These are phyloP conservation scores for Aspergillus clavatus DNA, from an alignment of 2,329 filamentous ascomycete species.

Conservation along the genomic window DNA sequence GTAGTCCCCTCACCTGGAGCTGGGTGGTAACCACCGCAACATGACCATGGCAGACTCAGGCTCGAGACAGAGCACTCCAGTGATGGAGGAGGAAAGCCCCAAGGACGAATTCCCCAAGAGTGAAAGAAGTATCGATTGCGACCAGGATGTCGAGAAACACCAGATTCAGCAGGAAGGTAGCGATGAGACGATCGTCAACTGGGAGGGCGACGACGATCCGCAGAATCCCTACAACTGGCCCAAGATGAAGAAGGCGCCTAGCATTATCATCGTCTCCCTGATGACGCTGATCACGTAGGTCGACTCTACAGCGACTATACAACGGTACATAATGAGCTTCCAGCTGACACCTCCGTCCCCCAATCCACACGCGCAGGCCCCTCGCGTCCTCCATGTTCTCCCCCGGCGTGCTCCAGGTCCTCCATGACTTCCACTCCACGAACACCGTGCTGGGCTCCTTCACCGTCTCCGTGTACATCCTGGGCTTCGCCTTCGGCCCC, in stretches of 20 bases:
- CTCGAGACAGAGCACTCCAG: too few species aligned
- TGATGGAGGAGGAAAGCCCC: too few species aligned
- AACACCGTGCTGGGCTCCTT: slow-evolving; percentile 13
- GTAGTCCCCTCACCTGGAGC: too few species aligned
- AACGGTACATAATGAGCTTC: too few species aligned
- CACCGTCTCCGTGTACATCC: slow-evolving; percentile 55
- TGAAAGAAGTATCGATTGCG: background rate
- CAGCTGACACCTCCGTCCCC: too few species aligned
- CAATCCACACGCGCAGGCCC: slow-evolving; percentile 13
- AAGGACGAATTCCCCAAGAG: too few species aligned
- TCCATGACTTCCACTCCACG: slow-evolving; percentile 24
- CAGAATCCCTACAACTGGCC: background rate
- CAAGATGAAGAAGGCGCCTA: too few species aligned
- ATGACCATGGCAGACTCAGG: too few species aligned
- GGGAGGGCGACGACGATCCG: background rate
- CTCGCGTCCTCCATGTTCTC: slow-evolving; percentile 31
- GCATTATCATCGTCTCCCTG: too few species aligned
- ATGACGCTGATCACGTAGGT: too few species aligned
- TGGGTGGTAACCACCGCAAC: too few species aligned
- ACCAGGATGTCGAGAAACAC: background rate
- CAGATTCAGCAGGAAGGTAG: background rate
- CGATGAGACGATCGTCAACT: background rate
- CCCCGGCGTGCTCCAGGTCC: slow-evolving; percentile 25
- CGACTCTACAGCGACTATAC: too few species aligned
- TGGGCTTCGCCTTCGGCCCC: slow-evolving; percentile 56